Percentiles rank a stretch among this genome's conserved stretches.
phyloP scores from a whole-genome alignment of 352 stramenopile genomes.

The Phytophthora fragariaefolia region DNA sequence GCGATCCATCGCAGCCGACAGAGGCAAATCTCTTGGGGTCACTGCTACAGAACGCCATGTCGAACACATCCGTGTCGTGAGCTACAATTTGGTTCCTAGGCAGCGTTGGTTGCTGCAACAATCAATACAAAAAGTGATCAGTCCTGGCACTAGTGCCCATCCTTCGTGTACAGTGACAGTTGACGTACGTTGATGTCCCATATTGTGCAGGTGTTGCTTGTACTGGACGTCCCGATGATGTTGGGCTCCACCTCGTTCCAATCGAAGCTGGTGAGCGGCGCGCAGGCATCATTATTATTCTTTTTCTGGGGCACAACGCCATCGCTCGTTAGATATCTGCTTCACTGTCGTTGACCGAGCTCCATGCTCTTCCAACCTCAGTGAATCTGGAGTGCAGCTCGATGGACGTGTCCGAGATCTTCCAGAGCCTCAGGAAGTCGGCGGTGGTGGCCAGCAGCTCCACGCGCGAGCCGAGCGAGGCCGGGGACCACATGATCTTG shows the following conservation, averaged over 20 bases:
- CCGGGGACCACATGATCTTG: slow-evolving; percentile 89
- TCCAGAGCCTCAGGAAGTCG: slow-evolving; percentile 88
- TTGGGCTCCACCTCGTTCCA: slow-evolving; percentile 97
- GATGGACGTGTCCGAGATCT: slow-evolving; percentile 75
- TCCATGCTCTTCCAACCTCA: slow-evolving; percentile 51
- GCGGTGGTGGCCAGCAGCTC: slow-evolving; percentile 84
- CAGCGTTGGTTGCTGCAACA: slow-evolving; percentile 55
- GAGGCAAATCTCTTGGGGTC: slow-evolving; percentile 95
- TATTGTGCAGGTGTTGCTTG: slow-evolving; percentile 99
- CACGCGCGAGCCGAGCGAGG: slow-evolving; percentile 48
- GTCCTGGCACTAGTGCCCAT: not conserved
- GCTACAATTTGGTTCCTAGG: slow-evolving; percentile 97
- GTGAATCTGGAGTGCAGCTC: slow-evolving; percentile 76
- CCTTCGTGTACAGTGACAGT: not conserved
- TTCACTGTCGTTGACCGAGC: not conserved
- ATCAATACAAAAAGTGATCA: not conserved
- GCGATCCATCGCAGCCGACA: slow-evolving; percentile 96
- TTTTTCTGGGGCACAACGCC: slow-evolving; percentile 36
- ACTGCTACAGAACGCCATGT: slow-evolving; percentile 96
- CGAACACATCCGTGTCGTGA: slow-evolving; percentile 99
- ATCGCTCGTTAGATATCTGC: not conserved
- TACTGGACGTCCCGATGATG: slow-evolving; percentile 96
- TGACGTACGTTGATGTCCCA: slow-evolving; percentile 96
- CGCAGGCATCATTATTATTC: slow-evolving; percentile 90
- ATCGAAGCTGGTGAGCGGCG: slow-evolving; percentile 98